These are phyloP conservation scores for Hypoxylon sp. DNA, from an alignment of 2,329 filamentous ascomycete genomes.

Conservation along the genomic window DNA sequence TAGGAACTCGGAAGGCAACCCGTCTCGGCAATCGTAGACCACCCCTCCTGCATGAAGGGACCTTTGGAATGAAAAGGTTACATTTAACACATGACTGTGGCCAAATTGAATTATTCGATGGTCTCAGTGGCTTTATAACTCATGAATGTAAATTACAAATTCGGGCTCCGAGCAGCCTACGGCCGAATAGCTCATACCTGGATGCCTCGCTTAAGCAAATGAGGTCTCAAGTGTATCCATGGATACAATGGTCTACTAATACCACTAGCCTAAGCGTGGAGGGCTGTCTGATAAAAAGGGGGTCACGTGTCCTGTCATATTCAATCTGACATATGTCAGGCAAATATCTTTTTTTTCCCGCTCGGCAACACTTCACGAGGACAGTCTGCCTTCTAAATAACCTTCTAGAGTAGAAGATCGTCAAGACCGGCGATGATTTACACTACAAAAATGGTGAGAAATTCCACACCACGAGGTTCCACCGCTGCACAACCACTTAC, in stretches of 20 bases:
- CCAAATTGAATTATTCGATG: conserved; percentile 5
- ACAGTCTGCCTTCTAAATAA: conserved; percentile 8
- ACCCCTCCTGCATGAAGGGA: conserved; percentile 9
- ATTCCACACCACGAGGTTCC: conserved; percentile 34
- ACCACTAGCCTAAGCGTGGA: too few species aligned
- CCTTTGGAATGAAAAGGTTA: conserved; percentile 11
- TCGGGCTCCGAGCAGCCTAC: conserved; percentile 29
- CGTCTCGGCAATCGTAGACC: conserved; percentile 17
- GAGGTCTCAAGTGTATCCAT: neutral
- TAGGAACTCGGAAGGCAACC: conserved; percentile 23
- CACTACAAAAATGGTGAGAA: conserved; percentile 21
- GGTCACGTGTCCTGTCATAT: conserved; percentile 23
- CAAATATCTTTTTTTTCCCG: conserved; percentile 3
- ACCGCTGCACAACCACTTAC: conserved; percentile 5
- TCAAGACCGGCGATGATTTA: conserved; percentile 22
- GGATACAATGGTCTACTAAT: neutral
- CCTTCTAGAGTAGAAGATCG: conserved; percentile 32
- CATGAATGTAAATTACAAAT: conserved; percentile 7
- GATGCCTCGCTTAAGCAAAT: conserved; percentile 20
- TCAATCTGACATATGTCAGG: conserved; percentile 6
- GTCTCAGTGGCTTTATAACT: conserved; percentile 13
- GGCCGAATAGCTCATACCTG: conserved; percentile 4
- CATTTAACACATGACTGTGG: conserved; percentile 21
- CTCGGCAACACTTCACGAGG: conserved; percentile 18
- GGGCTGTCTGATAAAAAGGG: conserved; percentile 3